Evolutionary conservation across 129 eudicot genomes (phyloP).

Genomic region (Artemisia annua): DNA sequence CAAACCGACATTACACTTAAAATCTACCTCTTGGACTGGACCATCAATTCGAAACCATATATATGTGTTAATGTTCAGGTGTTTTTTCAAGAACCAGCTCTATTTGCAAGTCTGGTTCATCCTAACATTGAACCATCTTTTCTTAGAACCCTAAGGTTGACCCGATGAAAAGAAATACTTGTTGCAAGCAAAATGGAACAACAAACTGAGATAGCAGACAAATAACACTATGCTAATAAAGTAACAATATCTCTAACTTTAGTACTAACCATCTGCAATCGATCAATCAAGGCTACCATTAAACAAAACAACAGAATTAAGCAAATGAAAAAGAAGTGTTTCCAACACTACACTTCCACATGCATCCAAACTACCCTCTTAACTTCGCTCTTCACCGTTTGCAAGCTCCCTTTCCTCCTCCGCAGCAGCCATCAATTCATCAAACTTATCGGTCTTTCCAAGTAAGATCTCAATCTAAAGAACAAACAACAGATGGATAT

Average conservation of each 20-base stretch:
- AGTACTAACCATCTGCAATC: constrained; percentile 4
- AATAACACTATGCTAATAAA: constrained; percentile 5
- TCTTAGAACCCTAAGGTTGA: neutral
- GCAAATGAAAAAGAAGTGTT: neutral
- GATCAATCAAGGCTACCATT: constrained; percentile 5
- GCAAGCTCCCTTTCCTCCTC: constrained; percentile 61
- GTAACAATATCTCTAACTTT: constrained; percentile 23
- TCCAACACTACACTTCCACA: constrained; percentile 4
- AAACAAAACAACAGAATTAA: constrained; percentile 22
- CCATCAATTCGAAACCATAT: too few relatives aligned
- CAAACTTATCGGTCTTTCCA: constrained; percentile 69
- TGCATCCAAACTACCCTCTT: constrained; percentile 7
- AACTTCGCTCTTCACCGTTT: constrained; percentile 47
- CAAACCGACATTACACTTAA: too few relatives aligned
- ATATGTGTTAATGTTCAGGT: too few relatives aligned
- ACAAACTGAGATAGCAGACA: constrained; percentile 3
- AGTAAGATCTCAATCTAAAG: constrained; percentile 67
- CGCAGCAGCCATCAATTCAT: constrained; percentile 82
- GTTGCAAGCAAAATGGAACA: constrained; percentile 9
- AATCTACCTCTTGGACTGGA: too few relatives aligned
- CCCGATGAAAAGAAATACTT: neutral
- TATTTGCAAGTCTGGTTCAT: too few relatives aligned
- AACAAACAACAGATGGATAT: neutral
- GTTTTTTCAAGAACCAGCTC: too few relatives aligned
- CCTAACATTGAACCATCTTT: too few relatives aligned